Evolutionary conservation across 352 stramenopile species (phyloP), one percentile per base, ranked within the genome.

Genomic region (Salisapilia sapeloensis): DNA sequence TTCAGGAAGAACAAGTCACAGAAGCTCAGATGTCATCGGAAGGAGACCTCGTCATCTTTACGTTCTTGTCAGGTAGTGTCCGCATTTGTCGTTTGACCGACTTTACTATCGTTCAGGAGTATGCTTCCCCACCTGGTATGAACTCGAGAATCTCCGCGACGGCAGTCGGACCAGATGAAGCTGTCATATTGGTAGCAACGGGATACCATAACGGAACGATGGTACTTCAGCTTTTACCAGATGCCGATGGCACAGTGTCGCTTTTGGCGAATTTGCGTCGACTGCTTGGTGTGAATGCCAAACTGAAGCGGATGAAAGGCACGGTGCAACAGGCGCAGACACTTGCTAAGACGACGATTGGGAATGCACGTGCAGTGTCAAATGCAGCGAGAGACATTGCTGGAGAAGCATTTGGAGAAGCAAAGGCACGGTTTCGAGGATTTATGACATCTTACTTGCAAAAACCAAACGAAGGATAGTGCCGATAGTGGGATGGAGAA

Each of bases 251-350:
- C 0, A 80, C 65, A 0, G 53, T 92, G 8, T 87, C 76, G 4
- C 60, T 92, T 20, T 29, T 92, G 16, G 44, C 59, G 1, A 84
- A 72, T 24, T 48, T 89, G 11, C 57, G 76, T 12, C 63, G 72
- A 14, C 46, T 89, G 16, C 52, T 91, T 1, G 72, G 70, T 6
- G 60, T 91, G 12, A 85, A 58, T 29, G 74, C 74, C 8, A 83
- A 79, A 38, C 54, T 90, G 19, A 89, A 92, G 40, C 77, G 81
- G 23, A 74, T 92, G 22, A 87, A 86, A 33, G 76, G 71, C 11
- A 90, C 76, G 0, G 74, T 92, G 22, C 74, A 89, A 38, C 76
- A 92, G 29, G 76, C 76, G n/a, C 74, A 92, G 37, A 85, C 60
- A 9, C 46, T 92, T 7, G 76, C 74, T 7, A 66, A 81, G 53